Conservation (phyloP, 176 grass and related monocot species). For the Eleusine coracana region DNA sequence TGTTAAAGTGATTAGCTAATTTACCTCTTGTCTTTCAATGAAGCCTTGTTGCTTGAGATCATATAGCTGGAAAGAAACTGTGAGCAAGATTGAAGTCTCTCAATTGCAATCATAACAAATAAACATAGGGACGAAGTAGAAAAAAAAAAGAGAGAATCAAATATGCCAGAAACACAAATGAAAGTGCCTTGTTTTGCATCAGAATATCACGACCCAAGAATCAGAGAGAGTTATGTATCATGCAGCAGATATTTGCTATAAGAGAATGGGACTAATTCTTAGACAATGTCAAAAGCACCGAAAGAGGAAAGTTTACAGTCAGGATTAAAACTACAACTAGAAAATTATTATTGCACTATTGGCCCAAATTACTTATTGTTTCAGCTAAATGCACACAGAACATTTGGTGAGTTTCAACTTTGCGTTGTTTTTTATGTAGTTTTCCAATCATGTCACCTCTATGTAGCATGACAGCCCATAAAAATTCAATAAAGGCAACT, state of each 20-base stretch:
- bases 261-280: not conserved
- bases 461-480: too few relatives aligned
- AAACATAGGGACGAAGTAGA: not conserved
- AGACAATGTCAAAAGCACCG: not conserved
- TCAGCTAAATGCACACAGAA: not conserved
- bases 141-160: not conserved
- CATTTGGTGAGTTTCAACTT: too few relatives aligned
- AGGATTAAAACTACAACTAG: not conserved
- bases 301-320: not conserved
- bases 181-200: not conserved
- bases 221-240: not conserved
- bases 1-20: constrained; percentile 12
- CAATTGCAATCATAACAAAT: constrained; percentile 15
- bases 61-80: constrained; percentile 97
- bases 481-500: not conserved
- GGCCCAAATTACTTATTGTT: not conserved
- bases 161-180: not conserved
- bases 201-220: not conserved
- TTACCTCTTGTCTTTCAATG: constrained; percentile 98
- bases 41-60: constrained; percentile 98
- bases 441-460: not conserved
- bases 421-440: not conserved
- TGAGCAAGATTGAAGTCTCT: constrained; percentile 22
- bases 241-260: not conserved
- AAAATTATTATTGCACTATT: too few relatives aligned